These are phyloP conservation scores for Tylopilus balloui DNA, from an alignment of 768 basidiomycete genomes.

Conservation along the genomic window DNA sequence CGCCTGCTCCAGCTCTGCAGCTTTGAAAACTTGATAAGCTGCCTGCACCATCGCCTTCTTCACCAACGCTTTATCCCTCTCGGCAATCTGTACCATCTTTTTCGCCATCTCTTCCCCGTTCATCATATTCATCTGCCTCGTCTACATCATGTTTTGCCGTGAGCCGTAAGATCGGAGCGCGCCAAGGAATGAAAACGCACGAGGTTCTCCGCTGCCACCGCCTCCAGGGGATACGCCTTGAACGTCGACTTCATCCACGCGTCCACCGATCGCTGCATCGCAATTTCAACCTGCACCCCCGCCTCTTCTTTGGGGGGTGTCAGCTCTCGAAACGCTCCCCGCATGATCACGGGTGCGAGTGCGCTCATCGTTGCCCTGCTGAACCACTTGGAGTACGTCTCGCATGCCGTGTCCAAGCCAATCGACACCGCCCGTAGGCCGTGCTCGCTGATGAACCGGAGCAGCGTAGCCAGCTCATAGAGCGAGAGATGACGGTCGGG, in stretches of 20 bases:
- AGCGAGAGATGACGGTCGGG: constrained; percentile 8
- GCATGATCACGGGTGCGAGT: background rate
- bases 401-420: constrained; percentile 8
- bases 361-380: constrained; percentile 1
- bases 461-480: constrained; percentile 7
- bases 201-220: constrained; percentile 5
- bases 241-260: constrained; percentile 10
- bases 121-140: background rate
- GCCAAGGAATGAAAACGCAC: background rate
- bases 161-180: background rate
- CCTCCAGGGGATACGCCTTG: constrained; percentile 1
- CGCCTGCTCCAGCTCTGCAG: background rate
- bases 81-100: background rate
- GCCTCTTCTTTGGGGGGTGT: background rate
- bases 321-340: background rate
- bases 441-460: constrained; percentile 7
- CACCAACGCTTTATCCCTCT: background rate
- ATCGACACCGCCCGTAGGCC: constrained; percentile 2
- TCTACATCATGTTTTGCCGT: background rate
- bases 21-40: background rate
- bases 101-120: background rate
- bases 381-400: constrained; percentile 13
- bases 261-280: constrained; percentile 2
- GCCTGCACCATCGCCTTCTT: background rate
- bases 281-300: background rate